Evolutionary conservation across 495 filamentous ascomycete genomes (phyloP).

Genomic region (Podospora fimiseda): DNA sequence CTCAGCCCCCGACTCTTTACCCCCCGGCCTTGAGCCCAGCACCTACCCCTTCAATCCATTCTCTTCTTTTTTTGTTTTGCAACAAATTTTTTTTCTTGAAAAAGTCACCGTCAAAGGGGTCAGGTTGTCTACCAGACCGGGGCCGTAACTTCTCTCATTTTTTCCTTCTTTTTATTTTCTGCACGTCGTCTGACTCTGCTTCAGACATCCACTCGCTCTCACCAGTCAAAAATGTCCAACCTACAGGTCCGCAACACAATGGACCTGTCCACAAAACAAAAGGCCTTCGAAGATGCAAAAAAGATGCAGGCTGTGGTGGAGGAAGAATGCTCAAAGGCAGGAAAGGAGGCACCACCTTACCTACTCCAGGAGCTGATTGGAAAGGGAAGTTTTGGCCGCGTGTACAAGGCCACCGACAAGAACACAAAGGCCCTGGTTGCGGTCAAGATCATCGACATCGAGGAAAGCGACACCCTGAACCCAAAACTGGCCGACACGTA

Average conservation of each 20-base stretch:
- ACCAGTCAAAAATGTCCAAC: slow-evolving; percentile 29
- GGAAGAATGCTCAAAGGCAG: slow-evolving; percentile 42
- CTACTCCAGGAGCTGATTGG: slow-evolving; percentile 85
- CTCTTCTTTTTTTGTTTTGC: neutral
- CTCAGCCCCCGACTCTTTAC: too few relatives aligned
- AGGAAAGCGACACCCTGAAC: slow-evolving; percentile 70
- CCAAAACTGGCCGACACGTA: slow-evolving; percentile 73
- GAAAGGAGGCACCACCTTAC: slow-evolving; percentile 51
- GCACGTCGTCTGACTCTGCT: too few relatives aligned
- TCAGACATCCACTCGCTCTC: neutral
- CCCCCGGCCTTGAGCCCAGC: neutral
- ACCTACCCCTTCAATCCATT: neutral
- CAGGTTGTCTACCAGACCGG: neutral
- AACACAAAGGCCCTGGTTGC: slow-evolving; percentile 65
- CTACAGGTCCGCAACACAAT: slow-evolving; percentile 37
- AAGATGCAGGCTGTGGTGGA: slow-evolving; percentile 47
- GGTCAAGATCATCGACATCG: slow-evolving; percentile 94
- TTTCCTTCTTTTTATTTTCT: neutral
- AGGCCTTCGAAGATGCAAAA: slow-evolving; percentile 49
- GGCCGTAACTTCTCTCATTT: neutral
- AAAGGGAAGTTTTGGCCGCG: slow-evolving; percentile 90
- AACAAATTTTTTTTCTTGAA: neutral
- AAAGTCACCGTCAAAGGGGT: neutral
- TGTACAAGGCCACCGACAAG: slow-evolving; percentile 71
- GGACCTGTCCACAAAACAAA: slow-evolving; percentile 34